A percentile compares a stretch with the other conserved stretches of the same genome.
phyloP scores from a whole-genome alignment of 208 protist species.

The Trypanosoma brucei region DNA sequence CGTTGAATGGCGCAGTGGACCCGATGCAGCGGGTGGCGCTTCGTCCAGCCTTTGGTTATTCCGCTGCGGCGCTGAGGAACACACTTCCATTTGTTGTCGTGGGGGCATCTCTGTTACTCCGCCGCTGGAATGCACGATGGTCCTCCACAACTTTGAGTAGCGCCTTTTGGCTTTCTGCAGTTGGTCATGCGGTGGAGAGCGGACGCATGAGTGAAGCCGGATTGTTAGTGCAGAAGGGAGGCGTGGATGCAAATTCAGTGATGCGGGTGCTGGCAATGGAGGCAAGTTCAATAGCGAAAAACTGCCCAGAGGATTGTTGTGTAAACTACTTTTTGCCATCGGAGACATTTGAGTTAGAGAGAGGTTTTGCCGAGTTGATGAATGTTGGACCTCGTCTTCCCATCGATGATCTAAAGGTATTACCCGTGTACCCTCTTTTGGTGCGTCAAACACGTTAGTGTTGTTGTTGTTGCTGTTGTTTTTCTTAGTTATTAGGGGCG shows the following conservation, averaged over 20 bases:
- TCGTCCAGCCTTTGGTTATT: slow-evolving; percentile 62
- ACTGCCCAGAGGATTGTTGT: slow-evolving; percentile 1
- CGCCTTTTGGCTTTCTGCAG: slow-evolving; percentile 62
- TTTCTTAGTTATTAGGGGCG: too few species aligned
- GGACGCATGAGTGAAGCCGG: background rate
- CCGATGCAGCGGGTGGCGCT: slow-evolving; percentile 30
- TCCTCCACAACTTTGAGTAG: slow-evolving; percentile 12
- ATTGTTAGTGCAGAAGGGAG: background rate
- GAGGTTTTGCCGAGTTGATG: slow-evolving; percentile 19
- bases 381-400: slow-evolving; percentile 2
- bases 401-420: slow-evolving; percentile 4
- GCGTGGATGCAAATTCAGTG: slow-evolving; percentile 1
- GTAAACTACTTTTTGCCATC: slow-evolving; percentile 34
- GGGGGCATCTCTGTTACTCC: slow-evolving; percentile 31
- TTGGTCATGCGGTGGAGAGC: slow-evolving; percentile 31
- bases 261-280: slow-evolving; percentile 4
- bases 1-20: slow-evolving; percentile 28
- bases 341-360: slow-evolving; percentile 23
- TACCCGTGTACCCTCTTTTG: background rate
- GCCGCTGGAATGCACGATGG: slow-evolving; percentile 27
- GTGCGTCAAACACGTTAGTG: background rate
- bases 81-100: slow-evolving; percentile 42
- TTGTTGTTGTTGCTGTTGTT: background rate
- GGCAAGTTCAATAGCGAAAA: slow-evolving; percentile 8
- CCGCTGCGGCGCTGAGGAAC: slow-evolving; percentile 31